Evolutionary conservation across 257 asterid genomes (phyloP).

Genomic region (Handroanthus guayacan): DNA sequence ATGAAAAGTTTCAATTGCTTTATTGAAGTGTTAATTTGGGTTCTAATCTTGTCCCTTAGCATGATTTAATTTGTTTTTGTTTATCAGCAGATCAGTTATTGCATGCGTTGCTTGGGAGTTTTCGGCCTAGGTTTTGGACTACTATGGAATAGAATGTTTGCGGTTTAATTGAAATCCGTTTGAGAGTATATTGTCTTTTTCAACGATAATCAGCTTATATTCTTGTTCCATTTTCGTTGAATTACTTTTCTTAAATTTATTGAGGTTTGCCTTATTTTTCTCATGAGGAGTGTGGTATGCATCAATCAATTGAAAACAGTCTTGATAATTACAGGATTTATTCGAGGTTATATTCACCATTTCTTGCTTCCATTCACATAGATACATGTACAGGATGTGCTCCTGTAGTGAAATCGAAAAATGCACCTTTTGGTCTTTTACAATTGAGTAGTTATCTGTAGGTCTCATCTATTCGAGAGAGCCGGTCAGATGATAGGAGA

Average conservation of each 20-base stretch:
- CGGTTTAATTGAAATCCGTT: not conserved
- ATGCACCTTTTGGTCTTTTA: constrained; percentile 30
- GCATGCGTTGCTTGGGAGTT: not conserved
- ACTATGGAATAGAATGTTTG: not conserved
- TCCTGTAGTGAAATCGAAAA: constrained; percentile 2
- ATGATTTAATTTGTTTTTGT: constrained; percentile 4
- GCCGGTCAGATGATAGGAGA: constrained; percentile 89
- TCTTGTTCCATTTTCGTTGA: not conserved
- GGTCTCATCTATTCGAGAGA: constrained; percentile 92
- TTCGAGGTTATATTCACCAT: not conserved
- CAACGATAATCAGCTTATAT: not conserved
- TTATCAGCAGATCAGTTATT: constrained; percentile 21
- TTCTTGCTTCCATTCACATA: constrained; percentile 17
- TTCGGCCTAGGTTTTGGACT: constrained; percentile 22
- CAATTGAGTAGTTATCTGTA: constrained; percentile 47
- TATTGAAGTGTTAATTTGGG: not conserved
- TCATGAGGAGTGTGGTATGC: constrained; percentile 11
- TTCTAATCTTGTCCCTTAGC: not conserved
- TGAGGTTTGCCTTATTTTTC: not conserved
- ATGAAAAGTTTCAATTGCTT: too few species aligned
- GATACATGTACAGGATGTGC: not conserved
- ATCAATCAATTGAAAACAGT: not conserved
- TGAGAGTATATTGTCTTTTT: not conserved
- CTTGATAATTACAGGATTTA: constrained; percentile 10
- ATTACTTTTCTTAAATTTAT: not conserved